A percentile compares a stretch with the other conserved stretches of the same genome.
These are phyloP conservation scores for Hamamelis virginiana DNA, from an alignment of 164 flowering plant genomes.

Conservation along the genomic window DNA sequence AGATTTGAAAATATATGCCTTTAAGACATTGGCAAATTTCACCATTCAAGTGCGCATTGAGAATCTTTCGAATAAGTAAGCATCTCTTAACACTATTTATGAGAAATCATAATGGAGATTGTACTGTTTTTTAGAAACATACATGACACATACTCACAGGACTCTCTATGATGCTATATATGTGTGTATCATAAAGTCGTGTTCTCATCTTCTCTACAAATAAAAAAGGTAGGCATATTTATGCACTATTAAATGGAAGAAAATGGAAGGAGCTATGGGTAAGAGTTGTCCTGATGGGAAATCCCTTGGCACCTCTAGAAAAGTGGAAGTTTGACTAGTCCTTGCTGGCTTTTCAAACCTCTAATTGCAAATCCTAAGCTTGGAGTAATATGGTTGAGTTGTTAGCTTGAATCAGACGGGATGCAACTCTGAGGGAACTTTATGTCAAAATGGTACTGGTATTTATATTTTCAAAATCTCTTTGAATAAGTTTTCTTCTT, in stretches of 20 bases:
- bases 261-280: not conserved
- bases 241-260: not conserved
- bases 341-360: not conserved
- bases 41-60: slow-evolving; percentile 80
- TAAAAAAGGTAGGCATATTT: no score
- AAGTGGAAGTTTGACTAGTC: not conserved
- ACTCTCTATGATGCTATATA: not conserved
- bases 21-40: slow-evolving; percentile 58
- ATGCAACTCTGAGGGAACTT: not conserved
- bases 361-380: not conserved
- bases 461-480: not conserved
- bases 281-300: not conserved
- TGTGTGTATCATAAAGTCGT: not conserved
- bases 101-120: no score
- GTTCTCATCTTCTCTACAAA: not conserved
- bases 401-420: not conserved
- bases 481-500: not conserved
- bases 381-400: not conserved
- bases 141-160: not conserved
- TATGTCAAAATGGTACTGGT: not conserved
- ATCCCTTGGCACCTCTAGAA: not conserved
- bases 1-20: slow-evolving; percentile 69
- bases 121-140: not conserved
- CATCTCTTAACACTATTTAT: slow-evolving; percentile 2
- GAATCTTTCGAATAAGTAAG: slow-evolving; percentile 83